Base-by-base conservation (phyloP, 257 asterid species). In the Henckelia pumila region DNA sequence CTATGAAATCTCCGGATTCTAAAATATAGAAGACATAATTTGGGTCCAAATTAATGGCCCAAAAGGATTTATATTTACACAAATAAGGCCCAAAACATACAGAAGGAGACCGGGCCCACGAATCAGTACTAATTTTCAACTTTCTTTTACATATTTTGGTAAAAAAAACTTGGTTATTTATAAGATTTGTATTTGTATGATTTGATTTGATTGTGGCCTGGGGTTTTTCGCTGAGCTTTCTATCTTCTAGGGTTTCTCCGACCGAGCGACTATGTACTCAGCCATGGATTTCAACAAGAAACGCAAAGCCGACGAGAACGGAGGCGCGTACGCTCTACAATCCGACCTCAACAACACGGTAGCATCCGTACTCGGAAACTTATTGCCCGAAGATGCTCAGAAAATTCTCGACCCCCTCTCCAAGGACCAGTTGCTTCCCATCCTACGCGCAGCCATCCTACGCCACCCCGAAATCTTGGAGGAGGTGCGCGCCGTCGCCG, bases 271-370 rank as follows among this genome's bases (percentile, higher is more conserved):
- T 11, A 57, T 58, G 55, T 13, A 11, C 61, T 63, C 40, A 16
- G 2, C 68, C 47, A 85, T 92, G 95, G 98, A 92, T 87, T 89
- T 86, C 30, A 56, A 84, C 26, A 92, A 92, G 84, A 92, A 92
- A 30, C 96, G 98, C 70, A 89, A 88, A 71, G 83, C 96, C 70
- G 98, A 92, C 68, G 95, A 86, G 61, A 87, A 89, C 80, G 98
- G 98, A 59, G 80, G 77, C 50, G 77, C 75, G 3, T 88, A 86
- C 68, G 29, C 88, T 19, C 26, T 76, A 10, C 32, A 79, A 22
- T 40, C 69, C 0, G 87, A 83, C 35, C 75, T 73, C 28, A 72
- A 59, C 17, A 64, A 55, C 71, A 59, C 75, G 40, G 57, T 77
- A 5, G 67, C 82, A 58, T 76, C 63, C 53, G 78, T 70, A 0